Conservation (phyloP, 352 stramenopile genomes). For the Globisporangium cylindrosporum region DNA sequence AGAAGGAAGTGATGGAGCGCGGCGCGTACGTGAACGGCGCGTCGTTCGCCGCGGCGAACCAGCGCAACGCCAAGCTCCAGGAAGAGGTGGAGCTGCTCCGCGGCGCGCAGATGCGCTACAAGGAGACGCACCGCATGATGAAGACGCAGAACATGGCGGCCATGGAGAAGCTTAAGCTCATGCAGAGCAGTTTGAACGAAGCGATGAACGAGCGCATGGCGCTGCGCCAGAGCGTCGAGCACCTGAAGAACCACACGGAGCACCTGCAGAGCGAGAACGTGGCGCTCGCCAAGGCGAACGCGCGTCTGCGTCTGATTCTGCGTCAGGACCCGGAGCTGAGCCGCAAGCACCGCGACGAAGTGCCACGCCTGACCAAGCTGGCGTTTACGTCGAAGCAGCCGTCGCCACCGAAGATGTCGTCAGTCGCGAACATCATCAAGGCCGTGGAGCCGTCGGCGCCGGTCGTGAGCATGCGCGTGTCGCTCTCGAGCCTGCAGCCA, state of each 20-base stretch:
- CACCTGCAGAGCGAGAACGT: conserved; percentile 82
- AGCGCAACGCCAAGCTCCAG: conserved; percentile 81
- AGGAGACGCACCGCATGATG: conserved; percentile 78
- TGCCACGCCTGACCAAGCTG: conserved; percentile 80
- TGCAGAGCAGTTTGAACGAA: conserved; percentile 74
- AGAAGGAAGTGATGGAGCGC: conserved; percentile 89
- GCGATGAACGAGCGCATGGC: conserved; percentile 69
- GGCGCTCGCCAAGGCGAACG: conserved; percentile 81
- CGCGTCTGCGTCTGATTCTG: conserved; percentile 76
- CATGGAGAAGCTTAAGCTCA: conserved; percentile 80
- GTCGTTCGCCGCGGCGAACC: conserved; percentile 82
- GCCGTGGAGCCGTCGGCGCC: conserved; percentile 37
- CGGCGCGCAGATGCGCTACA: conserved; percentile 47
- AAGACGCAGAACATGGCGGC: conserved; percentile 77
- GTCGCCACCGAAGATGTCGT: conserved; percentile 37
- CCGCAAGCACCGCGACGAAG: conserved; percentile 81
- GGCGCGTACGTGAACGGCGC: conserved; percentile 85
- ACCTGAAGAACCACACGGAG: conserved; percentile 71
- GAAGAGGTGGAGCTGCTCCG: conserved; percentile 42
- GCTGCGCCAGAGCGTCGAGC: conserved; percentile 68
- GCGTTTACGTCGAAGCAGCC: conserved; percentile 68
- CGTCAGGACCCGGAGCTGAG: conserved; percentile 83
- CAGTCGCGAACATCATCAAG: conserved; percentile 43
- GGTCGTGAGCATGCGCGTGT: conserved; percentile 39
- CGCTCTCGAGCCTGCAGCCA: conserved; percentile 45